Evolutionary conservation across 352 stramenopile species (phyloP), one percentile per base, ranked within the genome.

Genomic region (Globisporangium lucens): DNA sequence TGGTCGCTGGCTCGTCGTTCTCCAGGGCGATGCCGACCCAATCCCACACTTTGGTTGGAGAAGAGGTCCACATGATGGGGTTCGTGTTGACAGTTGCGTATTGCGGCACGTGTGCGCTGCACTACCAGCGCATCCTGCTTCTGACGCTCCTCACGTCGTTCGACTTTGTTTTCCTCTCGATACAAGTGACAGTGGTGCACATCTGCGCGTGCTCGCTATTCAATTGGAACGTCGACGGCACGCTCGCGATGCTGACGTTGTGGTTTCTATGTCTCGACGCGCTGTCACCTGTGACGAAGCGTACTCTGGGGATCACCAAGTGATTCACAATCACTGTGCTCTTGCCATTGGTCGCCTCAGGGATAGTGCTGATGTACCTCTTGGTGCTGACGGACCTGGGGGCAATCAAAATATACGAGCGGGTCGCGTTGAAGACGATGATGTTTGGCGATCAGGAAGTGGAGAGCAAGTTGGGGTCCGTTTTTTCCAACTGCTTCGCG

Each of bases 181-280:
- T 33, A 8, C 65, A 69, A 13, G 1, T 69, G n/a, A 56, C 57
- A 0, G 29, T 68, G 4, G 27, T 68, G 0, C 63, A 70, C 41
- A 13, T 62, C 15, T 53, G 47, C 20, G 30, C 47, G 20, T 53
- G 47, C 20, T n/a, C 56, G 1, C 60, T 77, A 7, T 74, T 75
- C 29, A 24, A 58, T 1, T 82, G 75, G 73, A 33, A 64, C 1
- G 2, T 43, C 2, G 52, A 33, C 33, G 22, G n/a, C 13, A 53
- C 36, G 13, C 7, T 56, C n/a, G 43, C 24, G 20, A 53, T 69
- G 13, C 29, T 49, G 12, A 62, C 65, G 10, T 69, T 20, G 4
- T 73, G 36, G 29, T 38, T 75, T 17, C 35, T 82, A 8, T 64
- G 47, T 1, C 46, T 82, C 30, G 75, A 82, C 9, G 69, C 70